These are phyloP conservation scores for Maudiozyma saulgeensis DNA, from an alignment of 805 yeast species.

Conservation along the genomic window DNA sequence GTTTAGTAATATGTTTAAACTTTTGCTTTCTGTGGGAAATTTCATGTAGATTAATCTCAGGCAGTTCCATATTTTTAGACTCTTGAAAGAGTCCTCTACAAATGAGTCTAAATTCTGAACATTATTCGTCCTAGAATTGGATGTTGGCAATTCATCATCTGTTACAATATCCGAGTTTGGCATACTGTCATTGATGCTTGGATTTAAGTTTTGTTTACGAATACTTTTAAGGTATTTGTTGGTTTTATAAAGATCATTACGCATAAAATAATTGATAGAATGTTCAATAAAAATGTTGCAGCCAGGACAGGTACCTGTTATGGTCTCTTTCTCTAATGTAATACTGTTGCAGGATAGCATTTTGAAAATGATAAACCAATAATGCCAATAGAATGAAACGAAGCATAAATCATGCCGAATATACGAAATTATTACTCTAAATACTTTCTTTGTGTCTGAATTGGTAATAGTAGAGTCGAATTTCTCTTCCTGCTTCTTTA, in stretches of 20 bases:
- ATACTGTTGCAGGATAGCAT: not conserved
- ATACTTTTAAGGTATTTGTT: conserved; percentile 6
- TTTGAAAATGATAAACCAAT: conserved; percentile 19
- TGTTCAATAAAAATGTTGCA: conserved; percentile 13
- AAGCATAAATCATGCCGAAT: conserved; percentile 22
- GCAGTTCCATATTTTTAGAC: conserved; percentile 21
- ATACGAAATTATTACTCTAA: conserved; percentile 24
- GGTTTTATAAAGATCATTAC: conserved; percentile 13
- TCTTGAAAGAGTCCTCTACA: conserved; percentile 17
- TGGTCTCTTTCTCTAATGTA: not conserved
- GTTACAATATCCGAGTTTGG: conserved; percentile 2
- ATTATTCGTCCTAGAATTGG: not conserved
- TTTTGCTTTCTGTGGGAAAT: conserved; percentile 3
- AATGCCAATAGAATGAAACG: conserved; percentile 26
- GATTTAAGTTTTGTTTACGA: conserved; percentile 1
- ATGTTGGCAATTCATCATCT: conserved; percentile 1
- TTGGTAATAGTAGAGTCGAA: conserved; percentile 2
- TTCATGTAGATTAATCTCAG: conserved; percentile 14
- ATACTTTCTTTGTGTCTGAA: conserved; percentile 11
- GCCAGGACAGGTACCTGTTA: conserved; percentile 8
- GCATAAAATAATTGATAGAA: conserved; percentile 10
- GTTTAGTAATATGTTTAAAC: conserved; percentile 4
- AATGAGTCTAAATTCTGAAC: conserved; percentile 4
- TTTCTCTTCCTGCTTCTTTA: no score
- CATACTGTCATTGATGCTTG: conserved; percentile 2